A percentile compares a stretch with the other conserved stretches of the same genome.
phyloP scores from a whole-genome alignment of 768 basidiomycete genomes.

The Pleurotus djamor region DNA sequence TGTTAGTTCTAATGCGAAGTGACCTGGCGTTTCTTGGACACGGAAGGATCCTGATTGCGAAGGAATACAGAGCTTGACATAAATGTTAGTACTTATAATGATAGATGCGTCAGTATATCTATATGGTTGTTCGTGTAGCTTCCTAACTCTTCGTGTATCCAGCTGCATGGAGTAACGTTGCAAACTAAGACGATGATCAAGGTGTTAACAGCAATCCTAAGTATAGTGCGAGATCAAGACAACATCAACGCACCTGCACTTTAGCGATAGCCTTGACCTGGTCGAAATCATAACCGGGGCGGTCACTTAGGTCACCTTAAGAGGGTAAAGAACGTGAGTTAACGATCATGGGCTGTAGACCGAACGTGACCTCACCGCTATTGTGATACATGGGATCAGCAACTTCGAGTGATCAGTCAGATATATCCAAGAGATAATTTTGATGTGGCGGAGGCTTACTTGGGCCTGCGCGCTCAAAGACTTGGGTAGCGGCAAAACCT shows the following conservation, averaged over 20 bases:
- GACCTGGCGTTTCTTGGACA: too few species aligned
- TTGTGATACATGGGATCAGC: conserved; percentile 91
- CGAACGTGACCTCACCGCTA: conserved; percentile 45
- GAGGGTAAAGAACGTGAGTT: background rate
- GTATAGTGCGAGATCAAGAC: background rate
- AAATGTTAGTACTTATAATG: too few species aligned
- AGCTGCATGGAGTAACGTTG: conserved; percentile 10
- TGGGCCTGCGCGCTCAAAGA: conserved; percentile 85
- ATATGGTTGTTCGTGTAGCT: background rate
- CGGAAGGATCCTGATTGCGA: too few species aligned
- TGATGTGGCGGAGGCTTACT: conserved; percentile 33
- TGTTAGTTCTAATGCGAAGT: too few species aligned
- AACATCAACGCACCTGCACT: conserved; percentile 60
- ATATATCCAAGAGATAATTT: background rate
- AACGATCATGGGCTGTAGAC: background rate
- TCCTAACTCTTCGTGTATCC: background rate
- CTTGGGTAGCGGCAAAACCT: conserved; percentile 83
- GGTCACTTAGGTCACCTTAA: conserved; percentile 77
- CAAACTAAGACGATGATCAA: conserved; percentile 5
- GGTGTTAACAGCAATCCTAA: background rate
- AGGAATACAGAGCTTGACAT: too few species aligned
- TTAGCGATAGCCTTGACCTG: conserved; percentile 85
- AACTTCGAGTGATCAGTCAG: conserved; percentile 38
- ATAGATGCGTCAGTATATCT: too few species aligned
- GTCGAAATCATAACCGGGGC: conserved; percentile 79